These are phyloP conservation scores for Vaccinium myrtillus DNA, from an alignment of 148 eudicot species.

Conservation along the genomic window DNA sequence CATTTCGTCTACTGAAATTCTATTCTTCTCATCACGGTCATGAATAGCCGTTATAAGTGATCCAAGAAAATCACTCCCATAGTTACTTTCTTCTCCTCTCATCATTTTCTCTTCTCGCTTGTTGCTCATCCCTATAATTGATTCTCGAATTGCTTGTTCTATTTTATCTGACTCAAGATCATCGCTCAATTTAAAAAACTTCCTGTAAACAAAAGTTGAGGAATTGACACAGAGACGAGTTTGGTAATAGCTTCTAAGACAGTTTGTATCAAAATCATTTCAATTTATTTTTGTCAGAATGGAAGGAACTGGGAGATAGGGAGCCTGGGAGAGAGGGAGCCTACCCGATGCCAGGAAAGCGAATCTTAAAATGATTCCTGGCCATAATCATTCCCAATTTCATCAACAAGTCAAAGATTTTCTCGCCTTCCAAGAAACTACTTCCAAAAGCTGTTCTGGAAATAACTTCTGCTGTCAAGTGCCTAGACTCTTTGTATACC, in stretches of 20 bases:
- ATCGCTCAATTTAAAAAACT: not conserved
- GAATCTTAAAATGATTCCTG: not conserved
- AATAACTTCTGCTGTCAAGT: not conserved
- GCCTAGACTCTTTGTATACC: not conserved
- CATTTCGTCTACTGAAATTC: not conserved
- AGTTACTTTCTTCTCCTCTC: not conserved
- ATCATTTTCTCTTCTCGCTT: not conserved
- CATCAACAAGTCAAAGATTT: constrained; percentile 1
- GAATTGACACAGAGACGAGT: not conserved
- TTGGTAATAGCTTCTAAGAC: not conserved
- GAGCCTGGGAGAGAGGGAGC: not conserved
- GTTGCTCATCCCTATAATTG: not conserved
- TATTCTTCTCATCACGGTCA: not conserved
- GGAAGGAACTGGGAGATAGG: no score
- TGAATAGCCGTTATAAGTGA: no score
- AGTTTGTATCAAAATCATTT: no score
- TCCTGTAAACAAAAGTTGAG: no score
- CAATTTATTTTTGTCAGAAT: no score
- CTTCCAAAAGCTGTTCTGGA: constrained; percentile 11
- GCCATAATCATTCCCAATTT: not conserved
- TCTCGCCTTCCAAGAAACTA: constrained; percentile 4
- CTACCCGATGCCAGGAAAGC: constrained; percentile 1
- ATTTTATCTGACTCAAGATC: constrained; percentile 6
- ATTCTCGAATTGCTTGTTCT: not conserved
- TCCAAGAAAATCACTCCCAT: not conserved